Evolutionary conservation across 352 stramenopile genomes (phyloP).

Genomic region (Phytophthora sansomeana): DNA sequence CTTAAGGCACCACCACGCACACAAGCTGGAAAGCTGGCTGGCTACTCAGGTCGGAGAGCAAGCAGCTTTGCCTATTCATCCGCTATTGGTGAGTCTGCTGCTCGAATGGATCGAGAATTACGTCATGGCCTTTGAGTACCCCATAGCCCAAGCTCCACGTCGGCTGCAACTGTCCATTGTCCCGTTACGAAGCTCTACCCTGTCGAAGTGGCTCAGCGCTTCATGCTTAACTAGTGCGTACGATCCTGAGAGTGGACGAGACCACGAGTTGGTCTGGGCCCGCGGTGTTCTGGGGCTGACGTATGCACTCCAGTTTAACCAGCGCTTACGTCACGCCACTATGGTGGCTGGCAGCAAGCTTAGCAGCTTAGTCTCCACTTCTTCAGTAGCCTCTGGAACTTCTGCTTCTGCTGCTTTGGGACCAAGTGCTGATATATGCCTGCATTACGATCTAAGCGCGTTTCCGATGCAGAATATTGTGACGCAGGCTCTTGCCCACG

Average conservation of each 20-base stretch:
- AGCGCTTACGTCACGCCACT: constrained; percentile 62
- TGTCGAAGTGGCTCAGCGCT: constrained; percentile 51
- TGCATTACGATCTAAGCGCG: constrained; percentile 55
- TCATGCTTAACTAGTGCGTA: constrained; percentile 27
- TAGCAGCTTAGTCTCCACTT: constrained; percentile 43
- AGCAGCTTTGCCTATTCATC: constrained; percentile 55
- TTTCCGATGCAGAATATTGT: constrained; percentile 64
- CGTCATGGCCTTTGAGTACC: constrained; percentile 78
- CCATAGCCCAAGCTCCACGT: constrained; percentile 57
- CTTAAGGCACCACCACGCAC: constrained; percentile 62
- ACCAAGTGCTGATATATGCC: constrained; percentile 52
- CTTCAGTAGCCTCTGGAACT: constrained; percentile 32
- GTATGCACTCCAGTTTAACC: constrained; percentile 77
- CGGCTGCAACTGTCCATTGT: constrained; percentile 68
- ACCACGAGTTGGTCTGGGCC: constrained; percentile 41
- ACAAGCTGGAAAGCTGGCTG: constrained; percentile 66
- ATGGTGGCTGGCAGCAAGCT: constrained; percentile 66
- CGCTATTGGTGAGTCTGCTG: constrained; percentile 59
- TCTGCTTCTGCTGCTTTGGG: constrained; percentile 38
- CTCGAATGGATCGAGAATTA: constrained; percentile 85
- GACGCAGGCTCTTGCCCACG: constrained; percentile 35
- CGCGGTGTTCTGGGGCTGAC: constrained; percentile 52
- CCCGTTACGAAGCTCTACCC: constrained; percentile 49
- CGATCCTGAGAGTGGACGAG: constrained; percentile 13
- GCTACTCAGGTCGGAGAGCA: constrained; percentile 49